Percentiles rank a stretch among this genome's conserved stretches.
phyloP scores from a whole-genome alignment of 1,284 basidiomycete genomes.

The Xanthoconium separans region DNA sequence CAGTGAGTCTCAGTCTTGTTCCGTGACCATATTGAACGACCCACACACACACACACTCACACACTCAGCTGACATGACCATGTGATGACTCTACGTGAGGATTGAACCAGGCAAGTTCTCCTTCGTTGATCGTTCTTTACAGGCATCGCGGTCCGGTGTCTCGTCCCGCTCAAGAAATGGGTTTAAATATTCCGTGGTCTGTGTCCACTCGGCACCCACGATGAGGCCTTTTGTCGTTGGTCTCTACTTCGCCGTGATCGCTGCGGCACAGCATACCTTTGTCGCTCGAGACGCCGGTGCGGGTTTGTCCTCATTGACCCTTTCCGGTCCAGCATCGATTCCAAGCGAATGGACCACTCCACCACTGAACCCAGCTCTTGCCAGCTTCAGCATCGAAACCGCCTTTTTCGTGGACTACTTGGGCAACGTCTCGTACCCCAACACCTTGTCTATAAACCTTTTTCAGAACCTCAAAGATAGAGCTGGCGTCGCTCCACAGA shows the following conservation, averaged over 20 bases:
- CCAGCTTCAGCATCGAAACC: conserved; percentile 53
- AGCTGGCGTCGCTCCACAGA: conserved; percentile 43
- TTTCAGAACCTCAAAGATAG: conserved; percentile 44
- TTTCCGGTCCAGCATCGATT: conserved; percentile 40
- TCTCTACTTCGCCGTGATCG: conserved; percentile 9
- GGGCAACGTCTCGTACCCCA: conserved; percentile 44
- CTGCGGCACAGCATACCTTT: conserved; percentile 5
- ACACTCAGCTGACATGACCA: too few species aligned
- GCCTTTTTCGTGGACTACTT: conserved; percentile 49
- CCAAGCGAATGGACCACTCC: conserved; percentile 42
- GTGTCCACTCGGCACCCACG: neutral
- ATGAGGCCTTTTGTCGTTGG: conserved; percentile 11
- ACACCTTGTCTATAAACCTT: conserved; percentile 41
- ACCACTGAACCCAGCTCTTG: conserved; percentile 41
- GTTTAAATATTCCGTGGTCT: neutral
- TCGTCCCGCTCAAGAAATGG: neutral
- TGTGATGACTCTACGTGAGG: too few species aligned
- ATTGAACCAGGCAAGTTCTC: too few species aligned
- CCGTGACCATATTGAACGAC: too few species aligned
- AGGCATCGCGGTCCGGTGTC: too few species aligned
- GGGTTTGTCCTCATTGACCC: conserved; percentile 27
- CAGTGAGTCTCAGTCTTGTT: too few species aligned
- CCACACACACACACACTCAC: too few species aligned
- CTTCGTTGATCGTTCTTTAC: too few species aligned
- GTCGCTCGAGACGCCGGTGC: conserved; percentile 1